These are phyloP conservation scores for Bruguiera gymnorhiza DNA, from an alignment of 345 rosid genomes.

Conservation along the genomic window DNA sequence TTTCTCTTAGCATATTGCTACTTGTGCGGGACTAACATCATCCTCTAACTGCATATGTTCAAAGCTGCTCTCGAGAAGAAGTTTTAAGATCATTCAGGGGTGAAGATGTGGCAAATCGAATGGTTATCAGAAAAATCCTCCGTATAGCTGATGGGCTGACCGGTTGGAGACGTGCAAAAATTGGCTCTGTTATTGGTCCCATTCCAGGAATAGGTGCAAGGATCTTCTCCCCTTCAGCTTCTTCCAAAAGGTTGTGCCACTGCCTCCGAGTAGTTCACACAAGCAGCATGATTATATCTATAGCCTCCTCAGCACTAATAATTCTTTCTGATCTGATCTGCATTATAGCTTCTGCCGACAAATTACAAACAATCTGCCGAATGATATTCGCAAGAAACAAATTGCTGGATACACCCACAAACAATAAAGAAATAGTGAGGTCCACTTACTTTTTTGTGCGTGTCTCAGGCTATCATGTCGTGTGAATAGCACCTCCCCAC, in stretches of 20 bases:
- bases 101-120: constrained; percentile 59
- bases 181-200: constrained; percentile 59
- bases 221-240: constrained; percentile 83
- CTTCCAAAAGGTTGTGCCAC: constrained; percentile 73
- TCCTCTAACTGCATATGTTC: constrained; percentile 88
- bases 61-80: constrained; percentile 70
- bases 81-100: constrained; percentile 54
- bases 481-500: background rate
- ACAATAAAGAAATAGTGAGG: too few relatives aligned
- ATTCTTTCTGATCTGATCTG: background rate
- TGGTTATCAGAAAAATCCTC: constrained; percentile 53
- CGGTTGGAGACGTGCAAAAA: constrained; percentile 82
- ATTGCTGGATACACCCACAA: too few relatives aligned
- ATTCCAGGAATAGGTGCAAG: constrained; percentile 54
- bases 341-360: constrained; percentile 20
- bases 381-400: too few relatives aligned
- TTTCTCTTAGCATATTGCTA: too few relatives aligned
- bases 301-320: constrained; percentile 29
- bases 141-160: constrained; percentile 50
- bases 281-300: constrained; percentile 30
- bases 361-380: constrained; percentile 12
- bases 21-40: constrained; percentile 17
- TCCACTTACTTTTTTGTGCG: too few relatives aligned
- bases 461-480: background rate
- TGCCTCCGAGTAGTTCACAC: constrained; percentile 83